These are phyloP conservation scores for Lithocarpus polystachyus DNA, from an alignment of 306 rosid species.

Conservation along the genomic window DNA sequence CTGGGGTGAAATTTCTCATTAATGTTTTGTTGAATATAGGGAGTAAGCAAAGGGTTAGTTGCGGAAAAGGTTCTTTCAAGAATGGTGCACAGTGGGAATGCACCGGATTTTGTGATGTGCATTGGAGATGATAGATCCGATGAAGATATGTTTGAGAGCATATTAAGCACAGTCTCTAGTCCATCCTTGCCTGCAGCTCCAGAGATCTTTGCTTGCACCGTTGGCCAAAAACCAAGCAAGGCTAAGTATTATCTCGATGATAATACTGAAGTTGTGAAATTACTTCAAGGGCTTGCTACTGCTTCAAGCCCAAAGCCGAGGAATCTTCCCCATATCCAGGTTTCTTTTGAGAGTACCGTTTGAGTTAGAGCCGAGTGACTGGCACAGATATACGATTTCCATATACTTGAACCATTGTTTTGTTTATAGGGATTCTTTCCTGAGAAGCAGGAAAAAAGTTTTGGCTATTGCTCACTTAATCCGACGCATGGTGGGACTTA, in stretches of 20 bases:
- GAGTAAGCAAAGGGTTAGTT: constrained; percentile 77
- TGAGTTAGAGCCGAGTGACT: constrained; percentile 23
- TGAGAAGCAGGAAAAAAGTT: constrained; percentile 23
- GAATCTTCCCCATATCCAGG: constrained; percentile 53
- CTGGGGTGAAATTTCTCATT: constrained; percentile 9
- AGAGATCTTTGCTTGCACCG: constrained; percentile 78
- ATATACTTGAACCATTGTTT: constrained; percentile 8
- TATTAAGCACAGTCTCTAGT: constrained; percentile 48
- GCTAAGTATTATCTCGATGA: constrained; percentile 83
- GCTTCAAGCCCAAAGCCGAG: constrained; percentile 69
- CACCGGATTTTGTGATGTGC: constrained; percentile 81
- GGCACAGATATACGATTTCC: constrained; percentile 1
- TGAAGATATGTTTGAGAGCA: constrained; percentile 88
- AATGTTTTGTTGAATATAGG: constrained; percentile 39
- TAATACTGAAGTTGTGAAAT: constrained; percentile 51
- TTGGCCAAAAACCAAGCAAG: constrained; percentile 83
- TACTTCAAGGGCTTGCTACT: constrained; percentile 66
- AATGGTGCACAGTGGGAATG: constrained; percentile 48
- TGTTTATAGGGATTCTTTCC: constrained; percentile 25
- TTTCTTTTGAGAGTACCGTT: constrained; percentile 69
- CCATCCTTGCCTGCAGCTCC: constrained; percentile 54
- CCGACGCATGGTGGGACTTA: constrained; percentile 23
- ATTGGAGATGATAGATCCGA: constrained; percentile 85
- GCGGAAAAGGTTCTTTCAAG: constrained; percentile 57
- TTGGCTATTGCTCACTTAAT: constrained; percentile 23